Evolutionary conservation across 768 basidiomycete species (phyloP).

Genomic region (Macrolepiota fuliginosa): DNA sequence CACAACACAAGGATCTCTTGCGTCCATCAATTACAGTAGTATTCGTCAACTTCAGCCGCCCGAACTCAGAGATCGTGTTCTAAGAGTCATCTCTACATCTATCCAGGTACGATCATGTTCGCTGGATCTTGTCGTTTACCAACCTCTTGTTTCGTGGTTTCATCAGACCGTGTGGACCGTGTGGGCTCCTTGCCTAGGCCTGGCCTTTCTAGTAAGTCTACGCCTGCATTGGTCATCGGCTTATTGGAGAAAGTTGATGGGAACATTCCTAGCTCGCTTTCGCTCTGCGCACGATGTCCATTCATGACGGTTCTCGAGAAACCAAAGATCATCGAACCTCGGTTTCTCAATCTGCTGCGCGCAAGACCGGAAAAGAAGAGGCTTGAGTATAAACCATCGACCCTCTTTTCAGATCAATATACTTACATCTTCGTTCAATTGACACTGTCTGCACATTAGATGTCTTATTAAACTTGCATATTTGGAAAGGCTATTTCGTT

Average conservation of each 20-base stretch:
- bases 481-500: no score
- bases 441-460: neutral
- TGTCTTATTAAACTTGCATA: no score
- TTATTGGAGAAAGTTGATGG: neutral
- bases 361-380: conserved; percentile 13
- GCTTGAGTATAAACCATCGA: conserved; percentile 1
- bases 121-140: conserved; percentile 9
- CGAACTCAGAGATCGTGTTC: conserved; percentile 41
- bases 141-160: neutral
- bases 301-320: neutral
- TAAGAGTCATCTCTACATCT: conserved; percentile 55
- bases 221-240: neutral
- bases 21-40: conserved; percentile 54
- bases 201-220: conserved; percentile 55
- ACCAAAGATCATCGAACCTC: conserved; percentile 10
- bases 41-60: conserved; percentile 46
- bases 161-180: conserved; percentile 69
- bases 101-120: conserved; percentile 48
- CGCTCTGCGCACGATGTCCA: conserved; percentile 28
- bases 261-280: conserved; percentile 35
- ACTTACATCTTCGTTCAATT: neutral
- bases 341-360: conserved; percentile 19
- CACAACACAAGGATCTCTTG: conserved; percentile 35
- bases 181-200: conserved; percentile 65
- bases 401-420: neutral